Percentiles rank a stretch among this genome's conserved stretches.
phyloP scores from a whole-genome alignment of 2,329 filamentous ascomycete genomes.

The Grosmannia serpens region DNA sequence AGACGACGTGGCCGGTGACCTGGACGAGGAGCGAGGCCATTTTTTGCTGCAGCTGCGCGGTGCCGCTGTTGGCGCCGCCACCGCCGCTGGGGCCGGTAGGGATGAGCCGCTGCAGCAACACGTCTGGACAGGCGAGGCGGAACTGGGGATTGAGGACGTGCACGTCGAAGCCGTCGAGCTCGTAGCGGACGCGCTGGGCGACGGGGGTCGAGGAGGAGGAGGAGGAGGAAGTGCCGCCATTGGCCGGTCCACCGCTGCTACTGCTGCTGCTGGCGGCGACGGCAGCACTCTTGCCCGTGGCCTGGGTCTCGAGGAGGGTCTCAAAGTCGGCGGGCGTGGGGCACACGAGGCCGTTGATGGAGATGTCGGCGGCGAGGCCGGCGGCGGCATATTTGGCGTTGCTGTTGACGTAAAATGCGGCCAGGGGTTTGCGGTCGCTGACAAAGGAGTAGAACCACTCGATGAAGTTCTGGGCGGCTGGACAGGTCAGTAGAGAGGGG shows the following conservation, averaged over 20 bases:
- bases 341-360: slow-evolving; percentile 65
- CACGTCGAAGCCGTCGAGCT: slow-evolving; percentile 64
- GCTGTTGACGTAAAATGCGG: slow-evolving; percentile 58
- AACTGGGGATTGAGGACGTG: slow-evolving; percentile 66
- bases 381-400: slow-evolving; percentile 38
- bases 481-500: background rate
- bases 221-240: background rate
- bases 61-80: slow-evolving; percentile 16
- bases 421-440: slow-evolving; percentile 46
- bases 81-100: background rate
- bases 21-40: slow-evolving; percentile 58
- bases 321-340: slow-evolving; percentile 53
- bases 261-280: slow-evolving; percentile 1
- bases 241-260: slow-evolving; percentile 4
- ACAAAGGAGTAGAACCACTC: slow-evolving; percentile 67
- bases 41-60: slow-evolving; percentile 41
- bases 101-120: slow-evolving; percentile 16
- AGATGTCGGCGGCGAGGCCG: slow-evolving; percentile 53
- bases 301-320: slow-evolving; percentile 53
- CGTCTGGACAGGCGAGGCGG: slow-evolving; percentile 41
- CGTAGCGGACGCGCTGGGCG: slow-evolving; percentile 46
- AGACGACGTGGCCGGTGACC: slow-evolving; percentile 60
- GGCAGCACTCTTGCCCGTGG: slow-evolving; percentile 22
- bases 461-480: slow-evolving; percentile 61
- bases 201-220: background rate